Base-by-base conservation (phyloP, 2,329 filamentous ascomycete species). In the Escovopsis sp. region DNA sequence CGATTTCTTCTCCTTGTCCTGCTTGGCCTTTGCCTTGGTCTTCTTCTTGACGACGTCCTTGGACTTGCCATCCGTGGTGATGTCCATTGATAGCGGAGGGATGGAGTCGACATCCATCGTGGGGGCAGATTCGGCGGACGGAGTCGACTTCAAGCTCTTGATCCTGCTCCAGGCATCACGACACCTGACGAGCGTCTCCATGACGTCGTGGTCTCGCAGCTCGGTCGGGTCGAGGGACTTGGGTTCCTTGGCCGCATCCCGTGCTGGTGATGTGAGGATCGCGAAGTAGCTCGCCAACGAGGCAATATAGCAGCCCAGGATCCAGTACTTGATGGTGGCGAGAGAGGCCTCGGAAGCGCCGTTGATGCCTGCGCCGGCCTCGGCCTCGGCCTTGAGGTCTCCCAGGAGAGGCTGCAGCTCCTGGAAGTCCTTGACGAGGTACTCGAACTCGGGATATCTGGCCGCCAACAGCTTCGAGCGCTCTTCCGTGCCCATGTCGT, bases 221-320 rank as follows among this genome's bases (percentile, higher is more conserved):
- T 94, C 79, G n/a, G 72, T 68, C 5, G 89, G 83, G 42, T 84
- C 72, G 48, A 93, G 62, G 0, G 84, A 71, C 44, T 77, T 71
- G 11, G 64, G 61, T 0, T 65, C 60, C 7, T 68, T 70, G 31
- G 68, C 62, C 1, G 66, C 64, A 44, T 79, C 76, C 39, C 79
- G 70, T 2, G 79, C 72, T 1, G 85, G 80, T 0, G 86, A 94
- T 10, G 86, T 85, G n/a, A 98, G 66, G 31, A 96, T 74, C 32
- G 88, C 84, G 59, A 98, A 94, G 61, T 98, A 98, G 76, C 94
- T 88, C 39, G 84, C 81, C 50, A 98, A 69, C 1, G 85, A 74
- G 35, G 84, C 86, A 20, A 96, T 68, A 56, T 98, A 96, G 45
- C 87, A 84, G 5, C 84, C 81, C 33, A 94, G 68, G 10, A 88